These are phyloP conservation scores for Pestalotiopsis sp. DNA, from an alignment of 2,329 filamentous ascomycete genomes.

Conservation along the genomic window DNA sequence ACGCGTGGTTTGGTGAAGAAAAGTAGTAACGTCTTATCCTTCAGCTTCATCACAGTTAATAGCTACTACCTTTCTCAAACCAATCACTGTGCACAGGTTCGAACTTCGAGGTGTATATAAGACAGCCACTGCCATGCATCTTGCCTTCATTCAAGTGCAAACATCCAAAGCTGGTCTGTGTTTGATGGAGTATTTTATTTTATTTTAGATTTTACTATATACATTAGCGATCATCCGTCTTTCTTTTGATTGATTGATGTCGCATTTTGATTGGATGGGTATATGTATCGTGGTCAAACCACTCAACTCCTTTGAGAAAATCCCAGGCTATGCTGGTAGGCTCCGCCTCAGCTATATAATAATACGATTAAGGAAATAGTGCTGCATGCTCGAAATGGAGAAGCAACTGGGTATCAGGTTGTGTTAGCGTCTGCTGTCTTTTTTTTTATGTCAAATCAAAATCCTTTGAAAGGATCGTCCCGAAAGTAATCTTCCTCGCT, in stretches of 20 bases:
- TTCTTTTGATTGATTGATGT: not conserved
- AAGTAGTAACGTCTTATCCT: no score
- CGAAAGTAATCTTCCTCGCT: constrained; percentile 58
- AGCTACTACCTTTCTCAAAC: no score
- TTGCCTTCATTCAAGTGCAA: not conserved
- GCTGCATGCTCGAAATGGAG: not conserved
- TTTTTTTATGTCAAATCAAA: constrained; percentile 35
- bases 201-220: not conserved
- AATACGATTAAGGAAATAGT: not conserved
- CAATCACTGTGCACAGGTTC: no score
- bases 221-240: not conserved
- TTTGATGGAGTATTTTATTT: not conserved
- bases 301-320: not conserved
- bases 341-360: not conserved
- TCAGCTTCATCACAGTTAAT: no score
- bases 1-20: no score
- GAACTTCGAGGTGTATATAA: no score
- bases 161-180: not conserved
- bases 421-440: not conserved
- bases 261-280: not conserved
- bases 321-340: not conserved
- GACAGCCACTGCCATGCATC: no score
- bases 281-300: not conserved
- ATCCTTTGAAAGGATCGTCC: constrained; percentile 64
- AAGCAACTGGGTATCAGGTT: constrained; percentile 4